Percentiles rank a stretch among this genome's conserved stretches.
Conservation (phyloP, 2,329 filamentous ascomycete species). For the Phyllosticta ampelicida region DNA sequence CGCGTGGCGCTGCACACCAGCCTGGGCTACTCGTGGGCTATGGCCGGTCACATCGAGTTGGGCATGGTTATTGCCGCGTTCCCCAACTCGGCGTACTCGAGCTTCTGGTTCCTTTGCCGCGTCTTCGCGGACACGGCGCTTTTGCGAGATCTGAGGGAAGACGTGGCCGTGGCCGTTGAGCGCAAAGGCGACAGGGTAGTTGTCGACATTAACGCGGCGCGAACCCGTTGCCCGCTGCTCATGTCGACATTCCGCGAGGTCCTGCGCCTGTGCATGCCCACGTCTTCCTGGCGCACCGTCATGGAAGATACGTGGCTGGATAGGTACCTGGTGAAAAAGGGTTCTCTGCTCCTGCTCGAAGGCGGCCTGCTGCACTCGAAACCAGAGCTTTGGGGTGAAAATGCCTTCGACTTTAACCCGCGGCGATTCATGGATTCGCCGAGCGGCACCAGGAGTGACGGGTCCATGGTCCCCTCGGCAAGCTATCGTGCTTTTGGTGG, state of each 20-base stretch:
- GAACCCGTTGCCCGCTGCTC: slow-evolving; percentile 33
- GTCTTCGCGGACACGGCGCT: slow-evolving; percentile 32
- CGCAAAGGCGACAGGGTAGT: slow-evolving; percentile 8
- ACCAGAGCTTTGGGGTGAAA: slow-evolving; percentile 34
- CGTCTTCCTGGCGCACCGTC: slow-evolving; percentile 32
- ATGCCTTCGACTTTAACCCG: slow-evolving; percentile 33
- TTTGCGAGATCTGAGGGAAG: slow-evolving; percentile 30
- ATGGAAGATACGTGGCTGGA: slow-evolving; percentile 37
- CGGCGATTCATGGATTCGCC: slow-evolving; percentile 1
- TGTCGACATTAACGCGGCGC: slow-evolving; percentile 31
- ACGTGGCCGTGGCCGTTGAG: slow-evolving; percentile 20
- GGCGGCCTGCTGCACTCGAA: slow-evolving; percentile 35
- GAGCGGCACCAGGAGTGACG: slow-evolving; percentile 9
- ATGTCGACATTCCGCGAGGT: slow-evolving; percentile 37
- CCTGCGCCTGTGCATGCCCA: slow-evolving; percentile 32
- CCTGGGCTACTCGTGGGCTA: slow-evolving; percentile 15
- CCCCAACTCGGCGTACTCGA: slow-evolving; percentile 33
- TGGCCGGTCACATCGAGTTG: slow-evolving; percentile 17
- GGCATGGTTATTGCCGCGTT: slow-evolving; percentile 25
- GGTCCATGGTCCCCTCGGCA: slow-evolving; percentile 12
- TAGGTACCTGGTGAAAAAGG: slow-evolving; percentile 38
- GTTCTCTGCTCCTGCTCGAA: slow-evolving; percentile 35
- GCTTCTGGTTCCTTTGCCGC: slow-evolving; percentile 38
- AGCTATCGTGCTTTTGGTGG: background rate
- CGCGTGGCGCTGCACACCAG: slow-evolving; percentile 16